These are phyloP conservation scores for Jackrogersella multiformis DNA, from an alignment of 495 filamentous ascomycete genomes.

Conservation along the genomic window DNA sequence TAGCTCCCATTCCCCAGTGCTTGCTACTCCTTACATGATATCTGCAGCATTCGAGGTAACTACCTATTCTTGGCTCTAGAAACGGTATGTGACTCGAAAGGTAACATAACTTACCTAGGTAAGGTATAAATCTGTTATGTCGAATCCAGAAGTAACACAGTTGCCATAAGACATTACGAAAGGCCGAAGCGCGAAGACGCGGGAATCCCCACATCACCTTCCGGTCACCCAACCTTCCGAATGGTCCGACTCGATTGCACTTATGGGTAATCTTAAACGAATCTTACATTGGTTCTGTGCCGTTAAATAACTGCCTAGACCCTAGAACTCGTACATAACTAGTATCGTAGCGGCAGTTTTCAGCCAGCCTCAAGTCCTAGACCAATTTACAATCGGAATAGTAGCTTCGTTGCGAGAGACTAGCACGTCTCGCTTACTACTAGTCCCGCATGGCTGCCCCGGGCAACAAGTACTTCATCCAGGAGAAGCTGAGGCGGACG, in stretches of 20 bases:
- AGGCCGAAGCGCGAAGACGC: constrained; percentile 25
- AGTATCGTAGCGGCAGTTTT: background rate
- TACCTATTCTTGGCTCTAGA: too few relatives aligned
- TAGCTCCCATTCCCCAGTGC: background rate
- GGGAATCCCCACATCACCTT: constrained; percentile 27
- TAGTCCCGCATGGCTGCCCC: constrained; percentile 34
- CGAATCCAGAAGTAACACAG: too few relatives aligned
- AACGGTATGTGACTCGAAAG: too few relatives aligned
- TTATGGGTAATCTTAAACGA: background rate
- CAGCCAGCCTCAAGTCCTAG: background rate
- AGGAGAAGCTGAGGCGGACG: constrained; percentile 31
- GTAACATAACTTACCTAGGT: too few relatives aligned
- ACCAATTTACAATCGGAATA: background rate
- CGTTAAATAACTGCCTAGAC: background rate
- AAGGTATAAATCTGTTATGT: too few relatives aligned
- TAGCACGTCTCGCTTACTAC: background rate
- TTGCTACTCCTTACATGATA: background rate
- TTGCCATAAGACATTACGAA: background rate
- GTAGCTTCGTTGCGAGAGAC: background rate
- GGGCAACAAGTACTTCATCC: constrained; percentile 40
- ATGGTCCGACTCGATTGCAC: background rate
- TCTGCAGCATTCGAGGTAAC: too few relatives aligned
- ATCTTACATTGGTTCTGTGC: background rate
- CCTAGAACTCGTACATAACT: too few relatives aligned
- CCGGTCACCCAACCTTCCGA: constrained; percentile 3